Conservation (phyloP, 108 stramenopile species). For the Nannochloropsis gaditana region DNA sequence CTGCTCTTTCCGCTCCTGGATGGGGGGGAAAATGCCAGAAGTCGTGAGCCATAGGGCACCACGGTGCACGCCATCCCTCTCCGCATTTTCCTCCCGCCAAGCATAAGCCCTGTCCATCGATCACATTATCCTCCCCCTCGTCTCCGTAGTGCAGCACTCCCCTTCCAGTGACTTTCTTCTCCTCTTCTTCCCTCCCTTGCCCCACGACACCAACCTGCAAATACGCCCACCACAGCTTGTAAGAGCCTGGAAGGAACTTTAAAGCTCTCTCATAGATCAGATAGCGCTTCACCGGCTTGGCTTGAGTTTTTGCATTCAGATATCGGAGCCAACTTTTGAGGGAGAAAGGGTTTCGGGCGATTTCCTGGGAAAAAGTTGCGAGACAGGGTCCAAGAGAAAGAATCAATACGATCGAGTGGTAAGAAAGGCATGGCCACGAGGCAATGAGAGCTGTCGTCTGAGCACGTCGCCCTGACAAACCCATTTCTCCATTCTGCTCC, state of each 20-base stretch:
- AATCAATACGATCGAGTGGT: too few species aligned
- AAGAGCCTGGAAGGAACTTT: conserved; percentile 73
- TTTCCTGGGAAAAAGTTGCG: conserved; percentile 43
- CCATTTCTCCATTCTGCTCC: too few species aligned
- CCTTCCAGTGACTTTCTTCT: background rate
- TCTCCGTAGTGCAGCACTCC: background rate
- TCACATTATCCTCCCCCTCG: background rate
- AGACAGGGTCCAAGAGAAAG: too few species aligned
- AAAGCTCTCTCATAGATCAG: conserved; percentile 70
- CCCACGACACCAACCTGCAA: conserved; percentile 53
- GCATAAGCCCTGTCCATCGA: background rate
- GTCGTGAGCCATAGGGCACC: background rate
- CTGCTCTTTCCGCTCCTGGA: background rate
- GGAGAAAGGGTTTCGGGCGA: conserved; percentile 65
- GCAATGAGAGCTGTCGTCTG: too few species aligned
- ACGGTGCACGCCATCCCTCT: background rate
- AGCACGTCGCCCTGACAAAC: too few species aligned
- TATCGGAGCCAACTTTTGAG: conserved; percentile 73
- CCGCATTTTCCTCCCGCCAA: background rate
- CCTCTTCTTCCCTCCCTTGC: conserved; percentile 39
- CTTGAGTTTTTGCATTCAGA: conserved; percentile 63
- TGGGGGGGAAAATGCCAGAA: background rate
- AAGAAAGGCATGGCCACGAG: too few species aligned
- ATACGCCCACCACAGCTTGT: conserved; percentile 93
- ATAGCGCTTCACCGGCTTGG: conserved; percentile 48